Percentiles rank a stretch among this genome's conserved stretches.
Evolutionary conservation across 805 yeast genomes (phyloP).

Genomic region (Candida insectorum): DNA sequence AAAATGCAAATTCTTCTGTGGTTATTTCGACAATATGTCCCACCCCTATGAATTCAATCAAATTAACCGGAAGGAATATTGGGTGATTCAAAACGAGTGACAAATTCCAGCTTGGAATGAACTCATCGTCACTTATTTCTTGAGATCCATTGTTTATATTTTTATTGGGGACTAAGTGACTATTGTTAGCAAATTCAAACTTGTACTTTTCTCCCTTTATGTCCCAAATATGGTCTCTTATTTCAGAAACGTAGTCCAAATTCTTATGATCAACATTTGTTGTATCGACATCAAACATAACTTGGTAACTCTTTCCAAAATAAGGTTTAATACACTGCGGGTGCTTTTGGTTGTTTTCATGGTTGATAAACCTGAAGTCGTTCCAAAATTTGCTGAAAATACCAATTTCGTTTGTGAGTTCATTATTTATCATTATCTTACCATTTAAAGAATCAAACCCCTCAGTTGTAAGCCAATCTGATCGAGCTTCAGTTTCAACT

Average conservation of each 20-base stretch:
- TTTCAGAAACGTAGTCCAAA: constrained; percentile 20
- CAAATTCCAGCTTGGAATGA: constrained; percentile 20
- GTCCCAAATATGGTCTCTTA: constrained; percentile 20
- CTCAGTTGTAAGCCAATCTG: constrained; percentile 17
- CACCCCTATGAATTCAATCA: constrained; percentile 30
- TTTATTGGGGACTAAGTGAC: constrained; percentile 2
- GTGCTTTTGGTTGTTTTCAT: constrained; percentile 13
- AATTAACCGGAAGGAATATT: constrained; percentile 23
- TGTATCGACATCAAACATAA: constrained; percentile 19
- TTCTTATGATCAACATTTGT: constrained; percentile 9
- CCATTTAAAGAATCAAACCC: constrained; percentile 29
- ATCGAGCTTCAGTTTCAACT: constrained; percentile 15
- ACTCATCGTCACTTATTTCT: constrained; percentile 1
- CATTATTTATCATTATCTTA: constrained; percentile 23
- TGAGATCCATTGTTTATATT: background rate
- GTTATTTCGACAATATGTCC: background rate
- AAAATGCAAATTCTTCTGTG: constrained; percentile 4
- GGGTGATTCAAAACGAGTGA: constrained; percentile 22
- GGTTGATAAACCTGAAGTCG: constrained; percentile 26
- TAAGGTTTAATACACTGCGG: too few species aligned
- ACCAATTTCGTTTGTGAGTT: constrained; percentile 22
- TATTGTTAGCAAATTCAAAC: constrained; percentile 15
- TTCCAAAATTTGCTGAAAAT: constrained; percentile 35
- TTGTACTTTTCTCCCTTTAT: constrained; percentile 15
- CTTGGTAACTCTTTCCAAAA: constrained; percentile 16